Conservation (phyloP, 2,329 filamentous ascomycete species). For the Pyrenophora graminea region DNA sequence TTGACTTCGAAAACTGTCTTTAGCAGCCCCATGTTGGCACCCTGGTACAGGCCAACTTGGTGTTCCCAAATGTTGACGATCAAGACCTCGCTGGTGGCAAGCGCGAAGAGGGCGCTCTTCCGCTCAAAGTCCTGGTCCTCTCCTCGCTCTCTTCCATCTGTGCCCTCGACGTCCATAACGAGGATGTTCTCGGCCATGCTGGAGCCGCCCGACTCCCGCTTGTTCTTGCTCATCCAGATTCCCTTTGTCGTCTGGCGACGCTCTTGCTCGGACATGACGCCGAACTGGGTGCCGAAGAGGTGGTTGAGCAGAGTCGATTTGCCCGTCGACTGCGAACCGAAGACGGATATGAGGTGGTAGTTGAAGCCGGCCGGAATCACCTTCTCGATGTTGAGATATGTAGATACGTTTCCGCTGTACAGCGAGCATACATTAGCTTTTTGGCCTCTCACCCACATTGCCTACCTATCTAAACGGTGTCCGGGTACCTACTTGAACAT, state of each 20-base stretch:
- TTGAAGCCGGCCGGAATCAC: slow-evolving; percentile 93
- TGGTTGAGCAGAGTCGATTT: slow-evolving; percentile 97
- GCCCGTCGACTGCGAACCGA: slow-evolving; percentile 96
- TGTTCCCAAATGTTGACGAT: slow-evolving; percentile 99
- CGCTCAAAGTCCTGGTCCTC: slow-evolving; percentile 99
- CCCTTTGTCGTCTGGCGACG: slow-evolving; percentile 97
- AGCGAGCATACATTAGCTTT: slow-evolving; percentile 26
- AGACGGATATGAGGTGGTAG: slow-evolving; percentile 98
- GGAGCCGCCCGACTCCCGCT: slow-evolving; percentile 57
- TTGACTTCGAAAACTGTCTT: slow-evolving; percentile 99
- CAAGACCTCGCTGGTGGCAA: slow-evolving; percentile 95
- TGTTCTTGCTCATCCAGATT: slow-evolving; percentile 99
- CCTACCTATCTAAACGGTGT: neutral
- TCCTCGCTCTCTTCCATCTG: slow-evolving; percentile 91
- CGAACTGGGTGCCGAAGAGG: slow-evolving; percentile 94
- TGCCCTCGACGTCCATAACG: slow-evolving; percentile 99
- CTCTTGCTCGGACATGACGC: slow-evolving; percentile 95
- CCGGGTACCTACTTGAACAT: slow-evolving; percentile 79
- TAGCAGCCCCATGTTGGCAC: slow-evolving; percentile 96
- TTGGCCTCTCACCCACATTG: neutral
- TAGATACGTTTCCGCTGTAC: slow-evolving; percentile 72
- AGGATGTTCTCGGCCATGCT: slow-evolving; percentile 96
- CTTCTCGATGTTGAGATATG: slow-evolving; percentile 78
- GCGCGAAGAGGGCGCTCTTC: slow-evolving; percentile 94
- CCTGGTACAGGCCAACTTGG: slow-evolving; percentile 96